phyloP scores from a whole-genome alignment of 116 monocot species.

The Dioscorea cayenensis region DNA sequence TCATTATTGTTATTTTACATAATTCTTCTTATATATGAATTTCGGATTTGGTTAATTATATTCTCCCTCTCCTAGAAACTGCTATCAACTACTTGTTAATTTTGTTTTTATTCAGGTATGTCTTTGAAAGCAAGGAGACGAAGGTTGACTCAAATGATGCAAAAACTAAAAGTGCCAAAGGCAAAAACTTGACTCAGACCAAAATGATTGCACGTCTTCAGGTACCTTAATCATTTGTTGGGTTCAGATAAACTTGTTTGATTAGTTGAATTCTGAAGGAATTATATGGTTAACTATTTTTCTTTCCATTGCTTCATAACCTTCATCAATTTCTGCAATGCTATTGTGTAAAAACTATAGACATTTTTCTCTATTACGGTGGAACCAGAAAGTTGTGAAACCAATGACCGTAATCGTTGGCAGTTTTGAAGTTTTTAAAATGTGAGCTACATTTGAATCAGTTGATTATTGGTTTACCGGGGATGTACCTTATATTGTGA shows the following conservation, averaged over 20 bases:
- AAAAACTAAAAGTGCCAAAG: constrained; percentile 34
- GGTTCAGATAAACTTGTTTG: not conserved
- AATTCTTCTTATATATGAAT: not conserved
- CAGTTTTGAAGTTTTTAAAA: too few species aligned
- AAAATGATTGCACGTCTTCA: constrained; percentile 85
- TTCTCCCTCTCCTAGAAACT: not conserved
- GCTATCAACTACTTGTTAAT: not conserved
- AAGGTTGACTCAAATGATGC: constrained; percentile 58
- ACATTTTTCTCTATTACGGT: too few species aligned
- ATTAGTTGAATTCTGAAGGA: not conserved
- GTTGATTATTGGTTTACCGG: too few species aligned
- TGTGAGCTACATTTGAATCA: too few species aligned
- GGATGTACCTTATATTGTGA: too few species aligned
- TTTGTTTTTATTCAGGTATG: constrained; percentile 41
- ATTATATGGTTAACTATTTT: too few species aligned
- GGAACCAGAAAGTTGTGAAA: too few species aligned
- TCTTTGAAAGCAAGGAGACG: constrained; percentile 74
- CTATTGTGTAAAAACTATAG: too few species aligned
- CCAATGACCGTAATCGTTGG: too few species aligned
- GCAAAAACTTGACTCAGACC: constrained; percentile 32
- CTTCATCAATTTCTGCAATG: too few species aligned
- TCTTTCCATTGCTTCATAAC: too few species aligned
- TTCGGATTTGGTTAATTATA: not conserved
- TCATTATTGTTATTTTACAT: not conserved
- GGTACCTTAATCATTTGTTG: constrained; percentile 29